Evolutionary conservation across 2,329 filamentous ascomycete species (phyloP), one percentile per base, ranked within the genome.

Genomic region (Aschersonia sp.): DNA sequence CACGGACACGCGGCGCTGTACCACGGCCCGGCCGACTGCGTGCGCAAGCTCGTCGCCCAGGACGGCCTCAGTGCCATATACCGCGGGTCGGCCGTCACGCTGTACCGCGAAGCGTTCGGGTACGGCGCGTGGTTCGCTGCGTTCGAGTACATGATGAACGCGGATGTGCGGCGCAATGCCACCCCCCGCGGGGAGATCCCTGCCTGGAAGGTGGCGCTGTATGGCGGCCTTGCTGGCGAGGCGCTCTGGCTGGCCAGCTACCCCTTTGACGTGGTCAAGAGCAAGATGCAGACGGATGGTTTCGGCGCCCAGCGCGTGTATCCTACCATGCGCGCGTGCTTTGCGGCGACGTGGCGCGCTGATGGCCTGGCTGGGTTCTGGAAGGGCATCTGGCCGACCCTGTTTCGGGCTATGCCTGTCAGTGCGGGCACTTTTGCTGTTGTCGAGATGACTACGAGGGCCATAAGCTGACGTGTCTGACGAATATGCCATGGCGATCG

Each of bases 201-300:
- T 12, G 82, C 78, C 47, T 82, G 82, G 65, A 97, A 95, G 69
- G 80, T 98, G 45, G 92, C 92, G 9, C 69, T 87, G 9, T 98
- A 97, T 64, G 92, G 92, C 54, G 92, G 92, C 43, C 66, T 98
- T 41, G 92, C 92, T 0, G 92, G 92, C 56, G 92, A 98, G 73
- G 87, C 82, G 47, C 76, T 98, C 49, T 98, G 92, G 92, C 71
- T 98, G 48, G 76, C 77, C 38, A 94, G 88, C 61, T 98, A 98
- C 68, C 92, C 92, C 29, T 84, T 98, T 54, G 92, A 98, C 67
- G 91, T 98, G 31, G 69, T 98, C 68, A 98, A 98, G 84, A 95
- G 88, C 69, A 97, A 95, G 78, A 96, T 97, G 91, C 92, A 98
- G 77, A 95, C 84, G 50, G 92, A 98, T 68, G 89, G 86, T 0